phyloP scores from a whole-genome alignment of 1,284 basidiomycete species.

The Xanthoconium separans region DNA sequence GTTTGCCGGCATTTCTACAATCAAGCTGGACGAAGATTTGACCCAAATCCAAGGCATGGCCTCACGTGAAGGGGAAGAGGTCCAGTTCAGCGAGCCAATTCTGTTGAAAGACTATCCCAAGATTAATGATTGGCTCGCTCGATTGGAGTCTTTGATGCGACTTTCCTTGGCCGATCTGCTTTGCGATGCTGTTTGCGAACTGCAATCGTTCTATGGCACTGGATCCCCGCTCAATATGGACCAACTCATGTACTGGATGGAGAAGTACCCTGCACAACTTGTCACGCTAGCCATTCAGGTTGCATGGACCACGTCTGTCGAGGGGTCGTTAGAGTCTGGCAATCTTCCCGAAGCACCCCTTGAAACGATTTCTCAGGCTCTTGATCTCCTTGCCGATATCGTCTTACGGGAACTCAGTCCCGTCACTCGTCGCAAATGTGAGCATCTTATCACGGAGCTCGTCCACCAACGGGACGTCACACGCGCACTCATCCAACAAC shows the following conservation, averaged over 20 bases:
- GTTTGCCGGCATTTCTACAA: slow-evolving; percentile 96
- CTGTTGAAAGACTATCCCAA: slow-evolving; percentile 91
- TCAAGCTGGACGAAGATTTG: slow-evolving; percentile 87
- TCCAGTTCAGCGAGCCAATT: slow-evolving; percentile 82
- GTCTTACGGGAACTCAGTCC: slow-evolving; percentile 88
- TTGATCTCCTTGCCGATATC: slow-evolving; percentile 94
- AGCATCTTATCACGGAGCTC: slow-evolving; percentile 98
- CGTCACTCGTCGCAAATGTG: slow-evolving; percentile 94
- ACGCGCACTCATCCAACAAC: slow-evolving; percentile 72
- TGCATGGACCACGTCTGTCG: slow-evolving; percentile 89
- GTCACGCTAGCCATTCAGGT: slow-evolving; percentile 94
- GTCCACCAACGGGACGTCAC: slow-evolving; percentile 97
- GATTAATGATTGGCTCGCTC: slow-evolving; percentile 98
- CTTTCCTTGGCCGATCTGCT: slow-evolving; percentile 83
- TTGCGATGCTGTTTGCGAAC: slow-evolving; percentile 75
- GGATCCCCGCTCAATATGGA: slow-evolving; percentile 54
- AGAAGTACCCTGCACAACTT: slow-evolving; percentile 92
- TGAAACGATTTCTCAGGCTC: slow-evolving; percentile 75
- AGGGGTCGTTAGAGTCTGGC: slow-evolving; percentile 62
- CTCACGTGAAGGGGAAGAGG: slow-evolving; percentile 93
- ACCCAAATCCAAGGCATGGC: slow-evolving; percentile 89
- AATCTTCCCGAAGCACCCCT: slow-evolving; percentile 66
- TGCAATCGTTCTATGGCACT: slow-evolving; percentile 80
- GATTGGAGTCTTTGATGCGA: slow-evolving; percentile 94
- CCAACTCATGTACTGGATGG: slow-evolving; percentile 87